Percentiles rank a stretch among this genome's conserved stretches.
These are phyloP conservation scores for Hylodesmum podocarpum DNA, from an alignment of 306 rosid species.

Conservation along the genomic window DNA sequence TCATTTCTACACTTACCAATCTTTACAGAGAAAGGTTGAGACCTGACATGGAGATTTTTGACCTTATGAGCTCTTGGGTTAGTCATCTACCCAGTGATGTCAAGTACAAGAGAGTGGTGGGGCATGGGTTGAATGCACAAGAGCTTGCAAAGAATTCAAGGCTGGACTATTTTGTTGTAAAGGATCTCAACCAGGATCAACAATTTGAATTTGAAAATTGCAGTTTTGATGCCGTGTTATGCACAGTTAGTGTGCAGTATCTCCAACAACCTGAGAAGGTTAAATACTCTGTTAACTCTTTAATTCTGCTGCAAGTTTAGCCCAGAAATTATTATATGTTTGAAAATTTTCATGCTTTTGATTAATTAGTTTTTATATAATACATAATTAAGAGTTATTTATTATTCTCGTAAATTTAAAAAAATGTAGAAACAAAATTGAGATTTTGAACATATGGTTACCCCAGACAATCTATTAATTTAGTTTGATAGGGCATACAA, in stretches of 20 bases:
- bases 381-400: too few relatives aligned
- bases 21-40: slow-evolving; percentile 61
- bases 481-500: too few relatives aligned
- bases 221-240: slow-evolving; percentile 77
- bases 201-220: slow-evolving; percentile 52
- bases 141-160: slow-evolving; percentile 75
- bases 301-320: not conserved
- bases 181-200: slow-evolving; percentile 80
- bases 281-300: not conserved
- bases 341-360: too few relatives aligned
- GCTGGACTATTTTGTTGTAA: slow-evolving; percentile 69
- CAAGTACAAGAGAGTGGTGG: slow-evolving; percentile 61
- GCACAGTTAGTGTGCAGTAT: slow-evolving; percentile 88
- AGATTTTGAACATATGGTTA: too few relatives aligned
- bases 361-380: too few relatives aligned
- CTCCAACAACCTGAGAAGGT: slow-evolving; percentile 97
- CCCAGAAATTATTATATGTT: too few relatives aligned
- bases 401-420: too few relatives aligned
- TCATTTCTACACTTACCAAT: slow-evolving; percentile 67
- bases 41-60: slow-evolving; percentile 56
- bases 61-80: slow-evolving; percentile 93
- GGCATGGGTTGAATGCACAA: slow-evolving; percentile 82
- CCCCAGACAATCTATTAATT: too few relatives aligned
- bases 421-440: too few relatives aligned
- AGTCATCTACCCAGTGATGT: slow-evolving; percentile 79